Evolutionary conservation across 306 rosid genomes (phyloP).

Genomic region (Elaeagnus macrophylla): DNA sequence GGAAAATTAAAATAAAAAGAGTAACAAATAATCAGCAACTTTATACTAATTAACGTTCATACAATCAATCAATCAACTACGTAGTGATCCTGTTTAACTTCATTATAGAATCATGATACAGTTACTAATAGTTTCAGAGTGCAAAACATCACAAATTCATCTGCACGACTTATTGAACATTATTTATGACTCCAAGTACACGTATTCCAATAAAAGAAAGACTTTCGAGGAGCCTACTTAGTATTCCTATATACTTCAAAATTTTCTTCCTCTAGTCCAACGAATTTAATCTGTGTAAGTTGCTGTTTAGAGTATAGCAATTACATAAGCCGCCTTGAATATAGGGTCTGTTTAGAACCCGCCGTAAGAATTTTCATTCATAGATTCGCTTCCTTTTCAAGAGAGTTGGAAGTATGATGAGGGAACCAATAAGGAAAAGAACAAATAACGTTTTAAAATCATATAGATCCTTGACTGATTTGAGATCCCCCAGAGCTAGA

Average conservation of each 20-base stretch:
- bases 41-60: too few species aligned
- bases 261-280: not conserved
- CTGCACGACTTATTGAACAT: constrained; percentile 16
- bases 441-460: constrained; percentile 78
- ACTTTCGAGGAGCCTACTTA: constrained; percentile 24
- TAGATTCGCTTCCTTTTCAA: constrained; percentile 85
- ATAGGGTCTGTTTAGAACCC: constrained; percentile 6
- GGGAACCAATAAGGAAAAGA: constrained; percentile 82
- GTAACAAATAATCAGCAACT: too few species aligned
- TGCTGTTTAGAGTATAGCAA: not conserved
- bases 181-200: constrained; percentile 10
- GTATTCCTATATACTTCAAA: not conserved
- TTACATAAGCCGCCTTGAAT: constrained; percentile 15
- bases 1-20: too few species aligned
- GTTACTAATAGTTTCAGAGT: constrained; percentile 8
- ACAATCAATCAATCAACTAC: too few species aligned
- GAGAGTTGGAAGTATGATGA: constrained; percentile 60
- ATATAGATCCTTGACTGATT: constrained; percentile 85
- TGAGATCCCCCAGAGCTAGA: constrained; percentile 96
- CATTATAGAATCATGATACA: constrained; percentile 24
- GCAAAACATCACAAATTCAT: constrained; percentile 11
- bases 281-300: constrained; percentile 7
- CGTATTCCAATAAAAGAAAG: constrained; percentile 14
- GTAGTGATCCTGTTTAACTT: too few species aligned
- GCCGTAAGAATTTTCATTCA: constrained; percentile 40